phyloP scores from a whole-genome alignment of 2,329 filamentous ascomycete species.

The Calonectria crousiana region DNA sequence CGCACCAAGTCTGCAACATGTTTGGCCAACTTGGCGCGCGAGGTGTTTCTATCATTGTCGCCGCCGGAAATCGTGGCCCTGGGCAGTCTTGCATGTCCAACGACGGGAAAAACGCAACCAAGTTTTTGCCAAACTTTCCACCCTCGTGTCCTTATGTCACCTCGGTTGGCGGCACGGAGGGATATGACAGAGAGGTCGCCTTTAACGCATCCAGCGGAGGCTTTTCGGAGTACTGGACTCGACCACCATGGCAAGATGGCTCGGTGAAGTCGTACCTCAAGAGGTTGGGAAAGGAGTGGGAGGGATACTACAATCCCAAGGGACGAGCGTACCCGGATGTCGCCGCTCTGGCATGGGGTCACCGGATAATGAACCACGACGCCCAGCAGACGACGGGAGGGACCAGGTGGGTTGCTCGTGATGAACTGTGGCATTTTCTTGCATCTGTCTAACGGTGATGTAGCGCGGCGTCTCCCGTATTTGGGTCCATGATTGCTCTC shows the following conservation, averaged over 20 bases:
- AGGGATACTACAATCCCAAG: slow-evolving; percentile 54
- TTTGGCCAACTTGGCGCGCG: slow-evolving; percentile 75
- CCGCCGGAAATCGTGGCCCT: slow-evolving; percentile 68
- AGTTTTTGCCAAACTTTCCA: slow-evolving; percentile 52
- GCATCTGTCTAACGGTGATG: not conserved
- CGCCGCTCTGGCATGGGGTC: slow-evolving; percentile 61
- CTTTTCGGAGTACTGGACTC: slow-evolving; percentile 61
- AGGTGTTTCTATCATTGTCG: slow-evolving; percentile 75
- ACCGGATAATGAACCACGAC: slow-evolving; percentile 50
- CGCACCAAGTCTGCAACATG: slow-evolving; percentile 62
- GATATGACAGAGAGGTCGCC: slow-evolving; percentile 62
- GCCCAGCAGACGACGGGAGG: slow-evolving; percentile 44
- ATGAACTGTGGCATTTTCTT: not conserved
- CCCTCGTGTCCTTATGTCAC: slow-evolving; percentile 71
- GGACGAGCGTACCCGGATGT: slow-evolving; percentile 74
- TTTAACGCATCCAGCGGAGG: slow-evolving; percentile 65
- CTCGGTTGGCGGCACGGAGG: slow-evolving; percentile 69
- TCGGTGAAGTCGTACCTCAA: slow-evolving; percentile 59
- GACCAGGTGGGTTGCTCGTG: slow-evolving; percentile 45
- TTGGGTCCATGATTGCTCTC: slow-evolving; percentile 72
- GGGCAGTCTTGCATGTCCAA: slow-evolving; percentile 53
- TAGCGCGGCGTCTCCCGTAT: slow-evolving; percentile 70
- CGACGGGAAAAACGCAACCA: slow-evolving; percentile 48
- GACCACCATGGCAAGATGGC: slow-evolving; percentile 59
- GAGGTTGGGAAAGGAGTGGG: slow-evolving; percentile 62